Conservation (phyloP, 345 rosid species). For the Raphanus sativus region DNA sequence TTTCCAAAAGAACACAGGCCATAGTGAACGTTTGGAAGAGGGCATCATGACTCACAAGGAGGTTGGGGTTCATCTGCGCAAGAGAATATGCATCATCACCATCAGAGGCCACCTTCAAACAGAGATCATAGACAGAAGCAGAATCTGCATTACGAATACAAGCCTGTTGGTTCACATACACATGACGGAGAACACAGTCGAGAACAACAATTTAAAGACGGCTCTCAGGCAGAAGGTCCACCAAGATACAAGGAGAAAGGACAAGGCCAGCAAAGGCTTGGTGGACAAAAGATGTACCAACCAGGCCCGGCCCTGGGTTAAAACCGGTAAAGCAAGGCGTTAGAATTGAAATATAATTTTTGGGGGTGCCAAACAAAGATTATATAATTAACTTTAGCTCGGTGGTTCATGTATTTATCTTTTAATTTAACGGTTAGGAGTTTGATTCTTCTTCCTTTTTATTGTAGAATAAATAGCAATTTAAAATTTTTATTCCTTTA, state of each 20-base stretch:
- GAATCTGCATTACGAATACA: constrained; percentile 66
- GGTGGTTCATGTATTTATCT: too few relatives aligned
- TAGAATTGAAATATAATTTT: too few relatives aligned
- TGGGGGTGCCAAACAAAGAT: too few relatives aligned
- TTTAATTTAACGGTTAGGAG: too few relatives aligned
- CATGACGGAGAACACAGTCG: constrained; percentile 19
- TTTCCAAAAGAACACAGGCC: constrained; percentile 61
- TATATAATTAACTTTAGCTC: too few relatives aligned
- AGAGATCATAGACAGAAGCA: constrained; percentile 62
- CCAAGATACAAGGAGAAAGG: not conserved
- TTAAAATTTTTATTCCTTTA: too few relatives aligned
- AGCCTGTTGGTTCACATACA: constrained; percentile 63
- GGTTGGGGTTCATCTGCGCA: constrained; percentile 70
- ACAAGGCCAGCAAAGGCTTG: constrained; percentile 49
- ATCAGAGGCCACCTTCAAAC: constrained; percentile 47
- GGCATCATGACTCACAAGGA: constrained; percentile 58
- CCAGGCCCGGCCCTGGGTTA: not conserved
- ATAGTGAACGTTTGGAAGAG: constrained; percentile 52
- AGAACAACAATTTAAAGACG: constrained; percentile 51
- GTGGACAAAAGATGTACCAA: constrained; percentile 53
- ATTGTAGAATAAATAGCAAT: too few relatives aligned
- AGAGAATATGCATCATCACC: constrained; percentile 57
- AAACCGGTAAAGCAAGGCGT: too few relatives aligned
- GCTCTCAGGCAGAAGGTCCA: constrained; percentile 48
- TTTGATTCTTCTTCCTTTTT: too few relatives aligned